Evolutionary conservation across 2,329 filamentous ascomycete genomes (phyloP).

Genomic region (Pseudogymnoascus sp.): DNA sequence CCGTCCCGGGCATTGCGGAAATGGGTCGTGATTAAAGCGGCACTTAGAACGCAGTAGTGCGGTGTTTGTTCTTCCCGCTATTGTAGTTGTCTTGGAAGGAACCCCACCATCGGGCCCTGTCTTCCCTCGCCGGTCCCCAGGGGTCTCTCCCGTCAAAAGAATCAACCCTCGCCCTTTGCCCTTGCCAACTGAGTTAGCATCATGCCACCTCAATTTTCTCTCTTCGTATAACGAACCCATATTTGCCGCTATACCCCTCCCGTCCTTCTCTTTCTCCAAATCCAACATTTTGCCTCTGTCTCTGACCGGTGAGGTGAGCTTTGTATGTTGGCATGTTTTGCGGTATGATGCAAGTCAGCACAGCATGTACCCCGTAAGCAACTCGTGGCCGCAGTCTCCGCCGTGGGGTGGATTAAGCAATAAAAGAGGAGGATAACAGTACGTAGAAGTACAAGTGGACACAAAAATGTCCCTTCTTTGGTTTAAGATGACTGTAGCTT

Average conservation of each 20-base stretch:
- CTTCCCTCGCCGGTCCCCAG: neutral
- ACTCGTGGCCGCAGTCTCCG: neutral
- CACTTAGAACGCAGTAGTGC: neutral
- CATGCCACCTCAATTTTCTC: neutral
- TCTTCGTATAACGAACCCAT: neutral
- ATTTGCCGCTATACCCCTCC: neutral
- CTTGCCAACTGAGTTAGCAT: neutral
- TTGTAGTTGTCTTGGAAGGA: constrained; percentile 3
- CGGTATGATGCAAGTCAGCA: neutral
- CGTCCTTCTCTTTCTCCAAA: neutral
- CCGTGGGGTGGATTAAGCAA: neutral
- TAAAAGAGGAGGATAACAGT: neutral
- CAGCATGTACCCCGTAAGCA: constrained; percentile 5
- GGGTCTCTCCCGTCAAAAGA: constrained; percentile 4
- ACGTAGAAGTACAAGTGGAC: neutral
- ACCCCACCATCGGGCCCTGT: neutral
- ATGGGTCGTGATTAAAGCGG: constrained; percentile 5
- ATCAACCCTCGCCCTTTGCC: neutral
- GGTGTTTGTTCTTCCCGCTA: neutral
- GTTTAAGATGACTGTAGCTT: neutral
- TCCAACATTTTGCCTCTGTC: neutral
- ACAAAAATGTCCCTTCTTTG: neutral
- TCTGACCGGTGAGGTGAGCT: neutral
- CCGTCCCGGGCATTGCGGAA: neutral
- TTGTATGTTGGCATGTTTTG: neutral